These are phyloP conservation scores for Aspergillus carbonarius DNA, from an alignment of 2,329 filamentous ascomycete genomes.

Conservation along the genomic window DNA sequence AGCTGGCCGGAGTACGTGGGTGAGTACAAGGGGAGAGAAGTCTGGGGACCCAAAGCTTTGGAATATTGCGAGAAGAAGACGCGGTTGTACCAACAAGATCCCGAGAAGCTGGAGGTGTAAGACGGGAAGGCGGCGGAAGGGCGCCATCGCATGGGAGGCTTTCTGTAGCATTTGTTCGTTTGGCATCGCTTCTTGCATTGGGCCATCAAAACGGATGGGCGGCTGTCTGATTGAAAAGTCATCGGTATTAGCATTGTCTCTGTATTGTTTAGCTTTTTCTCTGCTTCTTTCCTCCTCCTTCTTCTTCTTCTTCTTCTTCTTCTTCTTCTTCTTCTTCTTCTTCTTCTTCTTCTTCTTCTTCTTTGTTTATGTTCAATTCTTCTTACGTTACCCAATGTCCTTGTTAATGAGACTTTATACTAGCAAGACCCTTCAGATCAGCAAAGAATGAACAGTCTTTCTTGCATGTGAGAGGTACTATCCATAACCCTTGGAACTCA, in stretches of 20 bases:
- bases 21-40: conserved; percentile 46
- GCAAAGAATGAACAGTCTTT: background rate
- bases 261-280: conserved; percentile 10
- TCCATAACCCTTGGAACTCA: too few relatives aligned
- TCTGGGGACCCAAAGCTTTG: conserved; percentile 44
- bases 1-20: conserved; percentile 48
- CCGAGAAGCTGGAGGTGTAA: conserved; percentile 19
- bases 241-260: conserved; percentile 11
- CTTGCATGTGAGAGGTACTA: too few relatives aligned
- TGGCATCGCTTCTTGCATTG: conserved; percentile 9
- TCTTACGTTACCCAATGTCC: background rate
- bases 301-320: background rate
- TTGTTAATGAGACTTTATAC: background rate
- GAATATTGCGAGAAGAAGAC: conserved; percentile 35
- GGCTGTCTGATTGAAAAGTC: conserved; percentile 26
- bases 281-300: too few relatives aligned
- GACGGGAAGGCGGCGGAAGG: conserved; percentile 9
- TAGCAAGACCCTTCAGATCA: background rate
- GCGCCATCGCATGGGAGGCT: conserved; percentile 6
- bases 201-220: conserved; percentile 22
- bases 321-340: background rate
- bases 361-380: background rate
- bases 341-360: background rate
- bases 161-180: conserved; percentile 19
- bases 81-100: conserved; percentile 11